Evolutionary conservation across 495 filamentous ascomycete genomes (phyloP), one percentile per base, ranked within the genome.

Genomic region (Friedmanniomyces endolithicus): DNA sequence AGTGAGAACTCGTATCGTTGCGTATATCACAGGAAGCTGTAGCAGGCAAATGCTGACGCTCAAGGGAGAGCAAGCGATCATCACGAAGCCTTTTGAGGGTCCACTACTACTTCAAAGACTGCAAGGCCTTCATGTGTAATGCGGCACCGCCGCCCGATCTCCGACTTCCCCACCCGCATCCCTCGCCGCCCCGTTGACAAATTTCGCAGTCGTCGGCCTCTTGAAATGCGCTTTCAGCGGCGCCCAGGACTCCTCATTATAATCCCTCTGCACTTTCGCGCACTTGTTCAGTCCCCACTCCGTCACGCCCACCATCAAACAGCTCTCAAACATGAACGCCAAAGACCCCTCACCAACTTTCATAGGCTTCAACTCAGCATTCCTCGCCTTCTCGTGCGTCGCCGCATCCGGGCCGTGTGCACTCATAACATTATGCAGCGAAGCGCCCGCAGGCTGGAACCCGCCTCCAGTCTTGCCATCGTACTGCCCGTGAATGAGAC

Each of bases 211-310:
- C n/a, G 64, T 69, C 0, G 83, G 82, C 55, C 77, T 74, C 67
- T 76, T 74, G 73, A 94, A 95, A 65, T 86, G 83, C 37, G 84
- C 73, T 70, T 87, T 84, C 57, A 94, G 65, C 7, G 82, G 79
- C 33, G 77, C 78, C 89, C 89, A 95, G 67, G 86, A 90, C 69
- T 94, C 84, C 49, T 81, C 79, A 64, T 82, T 90, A 62, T 95
- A 94, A 52, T 77, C 79, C 58, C 80, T 75, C 70, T 95, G 89
- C 35, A 94, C 84, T 74, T 90, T 94, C 63, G 77, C 73, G 61
- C 88, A 94, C 44, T 75, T 82, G 68, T 86, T 83, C 50, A 94
- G 68, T 0, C 87, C 89, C 89, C 89, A 95, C 59, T 90, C 86
- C 16, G 88, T 94, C 14, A 94, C 87, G 3, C 89, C 89, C 11